These are phyloP conservation scores for Xylaria polymorpha DNA, from an alignment of 2,329 filamentous ascomycete genomes.

Conservation along the genomic window DNA sequence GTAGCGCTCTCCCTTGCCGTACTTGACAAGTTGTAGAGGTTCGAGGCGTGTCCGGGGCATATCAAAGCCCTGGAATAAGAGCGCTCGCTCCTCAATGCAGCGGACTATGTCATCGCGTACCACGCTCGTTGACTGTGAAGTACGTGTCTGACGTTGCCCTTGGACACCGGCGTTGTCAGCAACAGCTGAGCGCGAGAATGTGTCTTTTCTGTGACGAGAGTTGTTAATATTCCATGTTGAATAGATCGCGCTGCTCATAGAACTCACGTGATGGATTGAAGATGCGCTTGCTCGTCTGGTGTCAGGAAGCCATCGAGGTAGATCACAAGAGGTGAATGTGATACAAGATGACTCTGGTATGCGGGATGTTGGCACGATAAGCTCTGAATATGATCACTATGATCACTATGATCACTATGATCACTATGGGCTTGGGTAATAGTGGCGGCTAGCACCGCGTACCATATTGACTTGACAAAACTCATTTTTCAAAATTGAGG, in stretches of 20 bases:
- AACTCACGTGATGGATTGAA: constrained; percentile 52
- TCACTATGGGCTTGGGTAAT: constrained; percentile 41
- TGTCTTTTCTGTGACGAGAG: constrained; percentile 51
- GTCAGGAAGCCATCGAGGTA: constrained; percentile 55
- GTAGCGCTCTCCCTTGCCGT: constrained; percentile 58
- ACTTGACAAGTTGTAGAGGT: constrained; percentile 62
- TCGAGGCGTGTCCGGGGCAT: constrained; percentile 55
- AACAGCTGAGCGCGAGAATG: constrained; percentile 58
- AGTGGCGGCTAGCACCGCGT: constrained; percentile 38
- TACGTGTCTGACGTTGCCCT: constrained; percentile 54
- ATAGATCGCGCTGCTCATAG: not conserved
- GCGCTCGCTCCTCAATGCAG: constrained; percentile 61
- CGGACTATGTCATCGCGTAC: constrained; percentile 57
- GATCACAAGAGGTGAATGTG: constrained; percentile 54
- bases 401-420: no score
- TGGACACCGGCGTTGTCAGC: constrained; percentile 51
- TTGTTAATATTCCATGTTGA: constrained; percentile 24
- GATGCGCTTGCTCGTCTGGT: constrained; percentile 51
- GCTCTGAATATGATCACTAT: constrained; percentile 38
- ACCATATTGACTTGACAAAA: constrained; percentile 39
- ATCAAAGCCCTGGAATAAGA: constrained; percentile 59
- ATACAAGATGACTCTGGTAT: constrained; percentile 51
- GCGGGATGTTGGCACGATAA: constrained; percentile 50
- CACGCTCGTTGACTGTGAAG: constrained; percentile 59
- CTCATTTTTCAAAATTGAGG: constrained; percentile 33